Percentiles rank a stretch among this genome's conserved stretches.
phyloP scores from a whole-genome alignment of 2,329 filamentous ascomycete genomes.

The Cordyceps cicadae region DNA sequence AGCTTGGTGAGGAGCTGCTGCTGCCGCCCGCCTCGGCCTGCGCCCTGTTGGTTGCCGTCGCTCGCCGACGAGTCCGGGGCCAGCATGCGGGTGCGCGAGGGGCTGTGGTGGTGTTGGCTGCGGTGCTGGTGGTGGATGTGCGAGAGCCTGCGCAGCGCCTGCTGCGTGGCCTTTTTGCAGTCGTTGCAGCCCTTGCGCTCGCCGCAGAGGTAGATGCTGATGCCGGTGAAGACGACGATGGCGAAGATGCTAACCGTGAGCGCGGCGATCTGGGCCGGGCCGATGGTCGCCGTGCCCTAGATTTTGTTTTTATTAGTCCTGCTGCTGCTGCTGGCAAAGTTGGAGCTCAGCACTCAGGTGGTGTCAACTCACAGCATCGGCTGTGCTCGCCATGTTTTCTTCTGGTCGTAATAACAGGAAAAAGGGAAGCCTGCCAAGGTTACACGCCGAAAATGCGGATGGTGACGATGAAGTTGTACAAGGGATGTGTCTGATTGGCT shows the following conservation, averaged over 20 bases:
- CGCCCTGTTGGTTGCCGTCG: neutral
- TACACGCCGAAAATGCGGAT: neutral
- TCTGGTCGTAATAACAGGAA: no score
- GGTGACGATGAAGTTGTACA: neutral
- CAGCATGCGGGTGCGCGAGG: neutral
- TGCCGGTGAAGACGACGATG: slow-evolving; percentile 34
- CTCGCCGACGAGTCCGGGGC: neutral
- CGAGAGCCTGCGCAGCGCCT: neutral
- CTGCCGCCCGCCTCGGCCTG: neutral
- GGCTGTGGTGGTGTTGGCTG: neutral
- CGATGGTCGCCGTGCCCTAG: slow-evolving; percentile 13
- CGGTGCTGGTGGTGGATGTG: neutral
- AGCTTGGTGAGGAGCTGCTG: neutral
- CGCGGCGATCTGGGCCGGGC: slow-evolving; percentile 48
- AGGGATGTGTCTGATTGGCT: neutral
- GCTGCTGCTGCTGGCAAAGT: neutral
- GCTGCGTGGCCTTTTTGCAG: neutral
- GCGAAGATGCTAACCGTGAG: slow-evolving; percentile 46
- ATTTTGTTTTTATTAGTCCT: neutral
- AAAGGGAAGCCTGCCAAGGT: no score
- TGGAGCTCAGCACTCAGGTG: neutral
- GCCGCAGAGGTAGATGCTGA: slow-evolving; percentile 40
- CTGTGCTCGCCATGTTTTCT: neutral
- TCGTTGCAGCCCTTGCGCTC: slow-evolving; percentile 29
- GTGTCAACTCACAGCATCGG: neutral